Conservation (phyloP, 2,329 filamentous ascomycete genomes). For the Pseudogymnoascus sp. region DNA sequence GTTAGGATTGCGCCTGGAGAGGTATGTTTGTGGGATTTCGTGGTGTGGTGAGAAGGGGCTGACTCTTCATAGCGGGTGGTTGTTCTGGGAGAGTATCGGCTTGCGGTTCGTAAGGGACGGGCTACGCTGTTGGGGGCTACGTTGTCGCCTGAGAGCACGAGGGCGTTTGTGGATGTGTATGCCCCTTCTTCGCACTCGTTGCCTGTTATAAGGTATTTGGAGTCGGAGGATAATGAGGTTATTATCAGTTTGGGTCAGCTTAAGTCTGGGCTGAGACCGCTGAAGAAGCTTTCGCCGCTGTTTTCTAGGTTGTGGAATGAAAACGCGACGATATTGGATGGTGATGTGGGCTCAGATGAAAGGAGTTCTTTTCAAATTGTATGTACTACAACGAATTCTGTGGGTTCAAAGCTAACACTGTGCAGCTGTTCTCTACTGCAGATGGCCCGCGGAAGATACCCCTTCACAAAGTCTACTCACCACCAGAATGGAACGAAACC, state of each 20-base stretch:
- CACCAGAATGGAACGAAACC: constrained; percentile 53
- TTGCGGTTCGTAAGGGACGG: constrained; percentile 56
- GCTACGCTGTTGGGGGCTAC: constrained; percentile 61
- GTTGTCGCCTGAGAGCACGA: constrained; percentile 42
- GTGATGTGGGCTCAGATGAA: constrained; percentile 27
- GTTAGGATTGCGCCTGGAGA: constrained; percentile 45
- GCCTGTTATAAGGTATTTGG: constrained; percentile 53
- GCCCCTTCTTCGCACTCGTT: constrained; percentile 65
- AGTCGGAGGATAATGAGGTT: constrained; percentile 41
- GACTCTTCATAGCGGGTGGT: constrained; percentile 40
- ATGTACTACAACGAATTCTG: constrained; percentile 20
- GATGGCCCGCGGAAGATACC: constrained; percentile 45
- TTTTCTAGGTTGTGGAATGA: constrained; percentile 64
- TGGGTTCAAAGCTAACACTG: constrained; percentile 24
- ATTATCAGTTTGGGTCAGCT: constrained; percentile 51
- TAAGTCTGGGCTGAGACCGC: constrained; percentile 42
- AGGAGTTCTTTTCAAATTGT: constrained; percentile 47
- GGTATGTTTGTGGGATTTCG: constrained; percentile 23
- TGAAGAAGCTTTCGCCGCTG: constrained; percentile 58
- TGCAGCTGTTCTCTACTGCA: constrained; percentile 47
- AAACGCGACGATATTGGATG: constrained; percentile 23
- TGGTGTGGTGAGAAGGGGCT: background rate
- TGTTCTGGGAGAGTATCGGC: constrained; percentile 61
- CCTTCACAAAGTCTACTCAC: constrained; percentile 50
- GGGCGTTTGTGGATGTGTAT: constrained; percentile 39